These are phyloP conservation scores for Maudiozyma pseudohumilis DNA, from an alignment of 805 yeast species.

Conservation along the genomic window DNA sequence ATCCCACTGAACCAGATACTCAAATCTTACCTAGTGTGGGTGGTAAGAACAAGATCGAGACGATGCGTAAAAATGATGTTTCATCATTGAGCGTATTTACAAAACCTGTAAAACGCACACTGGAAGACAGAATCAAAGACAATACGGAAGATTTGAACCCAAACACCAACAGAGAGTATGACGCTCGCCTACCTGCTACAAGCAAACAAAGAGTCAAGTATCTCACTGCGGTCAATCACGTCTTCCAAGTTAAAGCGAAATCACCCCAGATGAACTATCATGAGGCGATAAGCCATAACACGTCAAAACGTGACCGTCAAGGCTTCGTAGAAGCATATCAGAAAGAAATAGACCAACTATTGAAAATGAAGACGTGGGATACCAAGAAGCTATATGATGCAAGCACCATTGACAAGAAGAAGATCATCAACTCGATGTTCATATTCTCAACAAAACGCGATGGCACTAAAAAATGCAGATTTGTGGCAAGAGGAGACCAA, in stretches of 20 bases:
- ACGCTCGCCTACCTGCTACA: neutral
- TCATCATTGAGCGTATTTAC: neutral
- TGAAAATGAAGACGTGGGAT: conserved; percentile 9
- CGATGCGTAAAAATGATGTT: neutral
- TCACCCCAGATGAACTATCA: conserved; percentile 2
- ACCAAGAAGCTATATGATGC: neutral
- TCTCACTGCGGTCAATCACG: neutral
- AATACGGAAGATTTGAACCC: no score
- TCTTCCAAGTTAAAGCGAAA: neutral
- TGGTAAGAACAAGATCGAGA: neutral
- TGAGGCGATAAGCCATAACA: conserved; percentile 7
- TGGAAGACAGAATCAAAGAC: no score
- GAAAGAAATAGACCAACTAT: conserved; percentile 10
- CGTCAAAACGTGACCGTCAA: conserved; percentile 2
- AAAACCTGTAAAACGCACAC: neutral
- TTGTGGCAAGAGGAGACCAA: conserved; percentile 10
- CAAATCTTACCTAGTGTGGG: conserved; percentile 1
- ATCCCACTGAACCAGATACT: no score
- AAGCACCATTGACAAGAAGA: neutral
- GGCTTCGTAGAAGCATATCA: conserved; percentile 6
- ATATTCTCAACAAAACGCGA: conserved; percentile 10
- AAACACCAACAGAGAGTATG: neutral
- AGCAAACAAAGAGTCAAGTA: neutral
- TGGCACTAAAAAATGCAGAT: conserved; percentile 9
- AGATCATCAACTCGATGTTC: conserved; percentile 8